phyloP scores from a whole-genome alignment of 2,329 filamentous ascomycete genomes.

The Talaromyces rugulosus region DNA sequence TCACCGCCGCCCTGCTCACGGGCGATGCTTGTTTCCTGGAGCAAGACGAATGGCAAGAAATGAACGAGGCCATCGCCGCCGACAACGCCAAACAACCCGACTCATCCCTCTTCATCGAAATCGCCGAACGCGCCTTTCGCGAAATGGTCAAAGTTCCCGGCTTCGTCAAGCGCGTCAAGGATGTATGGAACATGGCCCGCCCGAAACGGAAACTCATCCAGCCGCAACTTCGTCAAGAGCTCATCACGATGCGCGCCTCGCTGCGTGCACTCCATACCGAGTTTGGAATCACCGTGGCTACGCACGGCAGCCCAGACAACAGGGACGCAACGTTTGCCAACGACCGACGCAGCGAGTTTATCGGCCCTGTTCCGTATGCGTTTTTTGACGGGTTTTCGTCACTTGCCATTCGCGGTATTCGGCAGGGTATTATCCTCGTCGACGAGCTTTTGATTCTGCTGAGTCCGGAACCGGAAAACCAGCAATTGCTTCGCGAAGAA shows the following conservation, averaged over 20 bases:
- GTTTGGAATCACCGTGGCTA: slow-evolving; percentile 21
- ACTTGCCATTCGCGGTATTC: slow-evolving; percentile 12
- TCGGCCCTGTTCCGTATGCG: slow-evolving; percentile 10
- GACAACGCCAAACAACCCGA: slow-evolving; percentile 24
- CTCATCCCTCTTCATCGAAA: slow-evolving; percentile 25
- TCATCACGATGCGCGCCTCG: slow-evolving; percentile 18
- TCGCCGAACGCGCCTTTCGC: slow-evolving; percentile 24
- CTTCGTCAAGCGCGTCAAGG: slow-evolving; percentile 18
- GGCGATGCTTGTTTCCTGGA: slow-evolving; percentile 31
- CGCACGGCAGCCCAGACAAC: slow-evolving; percentile 1
- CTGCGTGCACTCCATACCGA: slow-evolving; percentile 23
- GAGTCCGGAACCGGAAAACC: background rate
- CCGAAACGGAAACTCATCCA: slow-evolving; percentile 12
- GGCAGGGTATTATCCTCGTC: slow-evolving; percentile 13
- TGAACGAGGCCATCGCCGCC: slow-evolving; percentile 25
- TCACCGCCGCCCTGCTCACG: slow-evolving; percentile 28
- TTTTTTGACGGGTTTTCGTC: slow-evolving; percentile 13
- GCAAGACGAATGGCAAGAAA: slow-evolving; percentile 29
- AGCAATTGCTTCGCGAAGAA: slow-evolving; percentile 3
- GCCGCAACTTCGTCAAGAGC: slow-evolving; percentile 15
- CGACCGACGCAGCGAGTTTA: slow-evolving; percentile 2
- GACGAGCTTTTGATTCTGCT: slow-evolving; percentile 12
- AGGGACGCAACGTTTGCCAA: background rate
- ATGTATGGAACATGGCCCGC: slow-evolving; percentile 11
- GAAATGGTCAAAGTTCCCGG: slow-evolving; percentile 24